phyloP scores from a whole-genome alignment of 208 protist species.

The Borovskyia barvae region DNA sequence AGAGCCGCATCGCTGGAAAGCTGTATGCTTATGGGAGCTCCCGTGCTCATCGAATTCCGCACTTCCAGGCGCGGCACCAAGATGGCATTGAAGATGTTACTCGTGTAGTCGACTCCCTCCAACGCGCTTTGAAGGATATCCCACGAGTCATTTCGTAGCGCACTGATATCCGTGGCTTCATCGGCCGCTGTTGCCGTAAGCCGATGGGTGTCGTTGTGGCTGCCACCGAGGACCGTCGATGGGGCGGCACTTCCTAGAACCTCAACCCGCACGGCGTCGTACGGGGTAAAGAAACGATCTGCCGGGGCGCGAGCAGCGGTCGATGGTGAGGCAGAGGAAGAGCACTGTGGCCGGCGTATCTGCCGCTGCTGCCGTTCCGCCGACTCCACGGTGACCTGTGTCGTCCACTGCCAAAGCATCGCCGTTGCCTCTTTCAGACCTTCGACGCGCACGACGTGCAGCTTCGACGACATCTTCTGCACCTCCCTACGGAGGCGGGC shows the following conservation, averaged over 20 bases:
- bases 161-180: not conserved
- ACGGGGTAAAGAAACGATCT: too few species aligned
- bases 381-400: slow-evolving; percentile 54
- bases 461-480: slow-evolving; percentile 61
- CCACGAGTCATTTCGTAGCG: slow-evolving; percentile 38
- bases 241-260: slow-evolving; percentile 39
- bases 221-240: not conserved
- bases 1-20: slow-evolving; percentile 26
- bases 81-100: slow-evolving; percentile 58
- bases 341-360: not conserved
- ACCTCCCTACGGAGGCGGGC: slow-evolving; percentile 44
- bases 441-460: slow-evolving; percentile 51
- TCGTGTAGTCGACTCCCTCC: slow-evolving; percentile 50
- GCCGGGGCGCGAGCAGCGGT: too few species aligned
- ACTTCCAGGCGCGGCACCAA: slow-evolving; percentile 54
- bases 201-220: not conserved
- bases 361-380: slow-evolving; percentile 19
- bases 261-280: slow-evolving; percentile 58
- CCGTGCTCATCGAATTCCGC: slow-evolving; percentile 47
- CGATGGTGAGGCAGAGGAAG: too few species aligned
- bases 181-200: not conserved
- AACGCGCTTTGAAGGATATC: slow-evolving; percentile 65
- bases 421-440: slow-evolving; percentile 57
- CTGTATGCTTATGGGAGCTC: slow-evolving; percentile 38
- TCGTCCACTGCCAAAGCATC: slow-evolving; percentile 43